Base-by-base conservation (phyloP, 441 rosid species). In the Gossypium trilobum region DNA sequence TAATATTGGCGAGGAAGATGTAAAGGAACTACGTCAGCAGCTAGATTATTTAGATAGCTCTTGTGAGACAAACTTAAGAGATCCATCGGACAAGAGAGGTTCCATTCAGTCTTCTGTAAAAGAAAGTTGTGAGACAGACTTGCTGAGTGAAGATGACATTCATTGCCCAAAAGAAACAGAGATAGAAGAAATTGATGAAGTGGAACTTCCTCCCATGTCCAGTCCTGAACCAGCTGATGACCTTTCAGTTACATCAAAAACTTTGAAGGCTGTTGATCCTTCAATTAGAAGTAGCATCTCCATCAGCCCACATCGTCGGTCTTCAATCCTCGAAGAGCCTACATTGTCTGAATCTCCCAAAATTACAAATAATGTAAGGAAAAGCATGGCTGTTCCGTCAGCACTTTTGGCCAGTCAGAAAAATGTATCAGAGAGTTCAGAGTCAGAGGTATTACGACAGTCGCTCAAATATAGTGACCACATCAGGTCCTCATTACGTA, bases 321-420 rank as follows among this genome's bases (percentile, higher is more conserved):
- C 99, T 54, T 71, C 83, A 23, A 74, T 82, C 74, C 87, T 91
- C 64, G 88, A 88, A 77, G 99, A 90, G 71, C 97, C 97, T 58
- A 82, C 85, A 51, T 74, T 86, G 66, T 90, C 97, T 0, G 97
- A 95, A 81, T 95, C 97, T 70, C 97, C 99, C 19, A 95, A 87
- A 86, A 83, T 95, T 68, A 87, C 85, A 83, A 83, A 84, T 70
- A 78, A 81, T 60, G 77, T 62, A 70, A 85, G 94, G 83, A 94
- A 83, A 79, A 92, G 96, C 76, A 65, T 83, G 75, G 79, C 79
- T 59, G 62, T 84, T 74, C 77, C 93, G 65, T 79, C 96, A 55
- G 59, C 84, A 59, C 78, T 82, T 74, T 78, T 84, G 72, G 76
- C 87, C 69, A 85, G 85, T 71, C 87, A 82, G 81, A 83, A 73